Base-by-base conservation (phyloP, 2,329 filamentous ascomycete species). In the Tolypocladium nubicola region DNA sequence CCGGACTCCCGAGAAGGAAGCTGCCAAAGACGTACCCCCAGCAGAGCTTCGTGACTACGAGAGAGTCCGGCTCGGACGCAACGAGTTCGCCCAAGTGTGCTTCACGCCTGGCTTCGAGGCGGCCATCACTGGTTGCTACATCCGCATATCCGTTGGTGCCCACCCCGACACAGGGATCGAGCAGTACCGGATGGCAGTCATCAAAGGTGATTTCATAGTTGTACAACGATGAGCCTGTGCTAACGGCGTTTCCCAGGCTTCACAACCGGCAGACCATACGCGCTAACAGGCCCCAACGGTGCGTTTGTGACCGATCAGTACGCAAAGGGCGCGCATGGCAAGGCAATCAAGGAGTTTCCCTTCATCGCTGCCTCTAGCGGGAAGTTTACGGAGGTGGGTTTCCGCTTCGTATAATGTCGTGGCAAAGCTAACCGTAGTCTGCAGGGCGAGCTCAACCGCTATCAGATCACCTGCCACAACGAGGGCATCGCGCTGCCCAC, bases 341-440 rank as follows among this genome's bases (percentile, higher is more conserved):
- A 92, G 65, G 81, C 88, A 0, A 82, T 90, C 67, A 88, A 87
- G 69, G 85, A 92, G 40, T 97, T 91, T 74, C 91, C 92, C 5
- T 97, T 97, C 71, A 87, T 94, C 60, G 87, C 87, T 61, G 92
- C 93, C 68, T 97, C 94, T 0, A 92, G 96, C 70, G 84, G 86
- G 54, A 78, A 80, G 47, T 89, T 97, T 67, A 89, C 88, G n/a
- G 90, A 94, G 71, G 88, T 90, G n/a, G 33, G 47, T 19, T 50
- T n/a, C 23, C 30, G 16, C 9, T 3, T 13, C 7, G 9, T 10
- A 26, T 4, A 35, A 10, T 8, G 47, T 3, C 3, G 2, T 13
- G 56, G 6, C 33, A 14, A 56, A 53, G 60, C 66, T 74, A 58
- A 71, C 62, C 6, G 26, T 30, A 33, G 47, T 41, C 11, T 61